A percentile compares a stretch with the other conserved stretches of the same genome.
Conservation (phyloP, 331 rosid genomes). For the Erythrophleum ivorense region DNA sequence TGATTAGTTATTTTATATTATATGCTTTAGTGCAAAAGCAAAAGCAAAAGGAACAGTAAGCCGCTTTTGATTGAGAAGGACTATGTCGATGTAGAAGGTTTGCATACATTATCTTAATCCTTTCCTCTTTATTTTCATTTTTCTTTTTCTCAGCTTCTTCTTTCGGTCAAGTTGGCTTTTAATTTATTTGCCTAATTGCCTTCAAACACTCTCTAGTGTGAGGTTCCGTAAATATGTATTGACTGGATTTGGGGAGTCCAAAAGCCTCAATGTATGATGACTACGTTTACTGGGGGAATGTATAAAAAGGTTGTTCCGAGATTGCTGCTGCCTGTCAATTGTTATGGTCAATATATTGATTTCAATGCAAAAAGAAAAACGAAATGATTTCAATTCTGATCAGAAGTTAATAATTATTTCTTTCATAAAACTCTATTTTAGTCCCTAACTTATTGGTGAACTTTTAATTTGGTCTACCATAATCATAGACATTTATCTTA, state of each 20-base stretch:
- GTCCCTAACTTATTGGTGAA: too few relatives aligned
- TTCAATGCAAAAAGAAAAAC: too few relatives aligned
- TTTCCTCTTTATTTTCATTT: constrained; percentile 14
- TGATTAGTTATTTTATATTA: neutral
- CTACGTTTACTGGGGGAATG: constrained; percentile 12
- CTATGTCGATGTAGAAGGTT: constrained; percentile 20
- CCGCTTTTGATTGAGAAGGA: constrained; percentile 46
- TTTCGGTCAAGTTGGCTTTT: constrained; percentile 41
- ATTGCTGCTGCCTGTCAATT: neutral
- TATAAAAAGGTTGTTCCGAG: constrained; percentile 25
- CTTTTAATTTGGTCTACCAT: too few relatives aligned
- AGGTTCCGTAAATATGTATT: neutral
- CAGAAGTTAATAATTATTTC: too few relatives aligned
- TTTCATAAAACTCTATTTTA: too few relatives aligned
- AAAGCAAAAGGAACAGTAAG: constrained; percentile 50
- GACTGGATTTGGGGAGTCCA: constrained; percentile 9
- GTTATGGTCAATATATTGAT: too few relatives aligned
- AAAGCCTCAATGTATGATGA: constrained; percentile 1
- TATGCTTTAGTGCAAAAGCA: constrained; percentile 41
- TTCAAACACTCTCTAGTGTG: constrained; percentile 22
- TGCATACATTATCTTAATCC: constrained; percentile 28
- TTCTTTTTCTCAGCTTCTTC: constrained; percentile 1
- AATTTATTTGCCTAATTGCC: neutral
- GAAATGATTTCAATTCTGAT: too few relatives aligned
- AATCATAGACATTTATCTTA: too few relatives aligned